Percentiles rank a stretch among this genome's conserved stretches.
phyloP scores from a whole-genome alignment of 768 basidiomycete species.

The Suillus subaureus region DNA sequence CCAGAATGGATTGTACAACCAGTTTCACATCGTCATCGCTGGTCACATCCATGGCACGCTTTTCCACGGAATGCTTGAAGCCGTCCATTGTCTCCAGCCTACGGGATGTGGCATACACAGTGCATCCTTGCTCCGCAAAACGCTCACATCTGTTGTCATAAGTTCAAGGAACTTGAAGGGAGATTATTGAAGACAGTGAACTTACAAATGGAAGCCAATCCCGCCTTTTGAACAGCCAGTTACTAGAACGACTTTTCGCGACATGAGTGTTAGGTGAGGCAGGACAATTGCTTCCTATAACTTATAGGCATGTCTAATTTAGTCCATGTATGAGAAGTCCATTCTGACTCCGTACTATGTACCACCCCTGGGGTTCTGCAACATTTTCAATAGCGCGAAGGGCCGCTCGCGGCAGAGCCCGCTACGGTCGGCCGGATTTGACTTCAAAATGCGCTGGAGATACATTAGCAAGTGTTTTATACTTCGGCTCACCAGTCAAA shows the following conservation, averaged over 20 bases:
- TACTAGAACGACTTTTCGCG: constrained; percentile 55
- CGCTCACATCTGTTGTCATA: constrained; percentile 55
- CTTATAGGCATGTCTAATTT: too few relatives aligned
- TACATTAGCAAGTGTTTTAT: too few relatives aligned
- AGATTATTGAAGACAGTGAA: neutral
- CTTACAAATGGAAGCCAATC: constrained; percentile 68
- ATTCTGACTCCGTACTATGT: too few relatives aligned
- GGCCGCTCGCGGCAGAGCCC: too few relatives aligned
- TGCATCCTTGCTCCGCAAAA: constrained; percentile 65
- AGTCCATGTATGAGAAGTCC: too few relatives aligned
- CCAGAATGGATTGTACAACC: constrained; percentile 53
- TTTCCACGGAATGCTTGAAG: constrained; percentile 50
- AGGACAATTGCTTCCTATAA: neutral
- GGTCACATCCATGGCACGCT: constrained; percentile 62
- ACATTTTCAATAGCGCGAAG: too few relatives aligned
- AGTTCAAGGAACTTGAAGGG: neutral
- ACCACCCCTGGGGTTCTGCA: too few relatives aligned
- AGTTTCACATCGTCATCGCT: constrained; percentile 55
- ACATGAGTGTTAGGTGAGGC: neutral
- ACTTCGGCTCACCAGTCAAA: too few relatives aligned
- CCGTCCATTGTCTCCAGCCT: constrained; percentile 59
- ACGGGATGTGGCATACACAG: constrained; percentile 78
- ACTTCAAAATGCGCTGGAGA: too few relatives aligned
- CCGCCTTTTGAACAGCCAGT: constrained; percentile 79
- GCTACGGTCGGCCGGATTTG: too few relatives aligned